Evolutionary conservation across 345 rosid species (phyloP).

Genomic region (Toxicodendron radicans): DNA sequence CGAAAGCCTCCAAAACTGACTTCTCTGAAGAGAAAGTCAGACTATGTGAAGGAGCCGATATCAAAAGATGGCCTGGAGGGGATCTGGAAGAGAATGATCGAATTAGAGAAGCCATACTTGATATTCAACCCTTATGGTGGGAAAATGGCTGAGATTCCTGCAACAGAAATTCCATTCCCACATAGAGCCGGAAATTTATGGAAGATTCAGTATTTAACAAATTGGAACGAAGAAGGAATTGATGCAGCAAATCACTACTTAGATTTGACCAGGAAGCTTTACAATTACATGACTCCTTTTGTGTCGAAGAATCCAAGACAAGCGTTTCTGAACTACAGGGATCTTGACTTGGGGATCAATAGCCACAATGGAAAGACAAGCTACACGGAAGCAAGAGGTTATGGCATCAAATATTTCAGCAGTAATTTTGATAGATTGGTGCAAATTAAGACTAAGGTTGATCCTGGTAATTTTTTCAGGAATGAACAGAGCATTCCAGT

Average conservation of each 20-base stretch:
- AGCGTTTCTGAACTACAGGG: slow-evolving; percentile 9
- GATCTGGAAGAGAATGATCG: slow-evolving; percentile 13
- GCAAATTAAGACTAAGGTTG: slow-evolving; percentile 13
- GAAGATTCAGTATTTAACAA: slow-evolving; percentile 8
- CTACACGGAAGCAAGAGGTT: slow-evolving; percentile 10
- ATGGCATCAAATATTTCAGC: slow-evolving; percentile 19
- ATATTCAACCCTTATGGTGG: slow-evolving; percentile 14
- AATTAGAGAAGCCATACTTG: slow-evolving; percentile 4
- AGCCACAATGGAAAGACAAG: background rate
- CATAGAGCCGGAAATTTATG: slow-evolving; percentile 12
- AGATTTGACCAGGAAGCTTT: background rate
- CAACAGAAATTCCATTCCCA: slow-evolving; percentile 8
- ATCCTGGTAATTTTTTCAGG: slow-evolving; percentile 19
- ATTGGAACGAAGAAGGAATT: background rate
- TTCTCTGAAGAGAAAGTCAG: slow-evolving; percentile 8
- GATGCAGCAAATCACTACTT: slow-evolving; percentile 1
- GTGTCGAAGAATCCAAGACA: slow-evolving; percentile 11
- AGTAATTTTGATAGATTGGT: slow-evolving; percentile 21
- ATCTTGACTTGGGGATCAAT: slow-evolving; percentile 8
- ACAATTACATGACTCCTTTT: slow-evolving; percentile 11
- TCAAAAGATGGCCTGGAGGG: background rate
- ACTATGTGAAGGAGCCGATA: slow-evolving; percentile 15
- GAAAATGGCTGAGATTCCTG: slow-evolving; percentile 3
- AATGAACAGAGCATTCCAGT: slow-evolving; percentile 16
- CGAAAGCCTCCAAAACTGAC: background rate